These are phyloP conservation scores for Hemileia vastatrix DNA, from an alignment of 1,284 basidiomycete species.

Conservation along the genomic window DNA sequence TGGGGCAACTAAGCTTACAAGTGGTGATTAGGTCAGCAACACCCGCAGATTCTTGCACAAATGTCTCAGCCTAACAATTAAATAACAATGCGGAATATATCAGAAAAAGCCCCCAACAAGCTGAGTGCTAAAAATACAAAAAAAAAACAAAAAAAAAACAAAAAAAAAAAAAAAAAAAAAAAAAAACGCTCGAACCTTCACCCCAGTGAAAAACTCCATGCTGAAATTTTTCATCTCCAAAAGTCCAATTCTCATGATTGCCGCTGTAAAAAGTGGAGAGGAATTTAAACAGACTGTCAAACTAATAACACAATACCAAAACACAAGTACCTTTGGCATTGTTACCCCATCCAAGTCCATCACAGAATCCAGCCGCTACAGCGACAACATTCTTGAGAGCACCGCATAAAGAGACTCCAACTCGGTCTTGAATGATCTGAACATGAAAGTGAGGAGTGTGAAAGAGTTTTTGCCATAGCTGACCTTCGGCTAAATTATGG, in stretches of 20 bases:
- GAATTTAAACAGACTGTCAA: background rate
- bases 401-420: slow-evolving; percentile 53
- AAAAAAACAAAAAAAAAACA: too few relatives aligned
- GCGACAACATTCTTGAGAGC: slow-evolving; percentile 55
- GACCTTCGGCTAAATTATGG: slow-evolving; percentile 46
- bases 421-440: slow-evolving; percentile 52
- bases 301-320: background rate
- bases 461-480: slow-evolving; percentile 49
- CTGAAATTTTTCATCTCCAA: slow-evolving; percentile 49
- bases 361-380: slow-evolving; percentile 52
- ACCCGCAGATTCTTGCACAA: slow-evolving; percentile 50
- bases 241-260: slow-evolving; percentile 53
- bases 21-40: slow-evolving; percentile 55
- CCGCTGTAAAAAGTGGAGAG: slow-evolving; percentile 38
- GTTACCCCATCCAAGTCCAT: slow-evolving; percentile 52
- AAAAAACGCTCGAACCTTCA: slow-evolving; percentile 46
- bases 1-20: slow-evolving; percentile 41
- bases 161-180: too few relatives aligned
- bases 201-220: slow-evolving; percentile 51
- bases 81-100: too few relatives aligned
- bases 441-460: slow-evolving; percentile 51
- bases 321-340: slow-evolving; percentile 50
- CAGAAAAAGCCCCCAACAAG: too few relatives aligned
- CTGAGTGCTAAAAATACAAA: too few relatives aligned
- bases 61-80: slow-evolving; percentile 48